These are phyloP conservation scores for Groenewaldozyma auringiensis DNA, from an alignment of 1,139 yeast species.

Conservation along the genomic window DNA sequence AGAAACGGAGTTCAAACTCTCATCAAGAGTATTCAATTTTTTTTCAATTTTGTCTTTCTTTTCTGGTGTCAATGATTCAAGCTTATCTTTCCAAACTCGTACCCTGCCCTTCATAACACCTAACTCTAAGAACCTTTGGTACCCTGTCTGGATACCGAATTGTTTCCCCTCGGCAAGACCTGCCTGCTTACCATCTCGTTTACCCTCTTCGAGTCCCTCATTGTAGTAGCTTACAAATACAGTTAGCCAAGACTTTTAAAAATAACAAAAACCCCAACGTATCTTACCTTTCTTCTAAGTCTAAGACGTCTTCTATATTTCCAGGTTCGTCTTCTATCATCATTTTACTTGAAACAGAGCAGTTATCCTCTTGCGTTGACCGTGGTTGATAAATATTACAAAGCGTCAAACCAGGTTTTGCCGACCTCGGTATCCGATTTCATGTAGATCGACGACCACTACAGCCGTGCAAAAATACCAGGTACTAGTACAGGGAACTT, in stretches of 20 bases:
- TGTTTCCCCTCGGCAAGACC: constrained; percentile 68
- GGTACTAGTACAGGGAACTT: too few species aligned
- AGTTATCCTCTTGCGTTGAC: too few species aligned
- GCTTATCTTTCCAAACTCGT: constrained; percentile 29
- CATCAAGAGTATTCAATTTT: constrained; percentile 16
- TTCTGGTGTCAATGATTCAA: constrained; percentile 4
- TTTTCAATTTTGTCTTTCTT: constrained; percentile 1
- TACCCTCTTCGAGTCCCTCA: constrained; percentile 51
- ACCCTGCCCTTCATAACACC: constrained; percentile 58
- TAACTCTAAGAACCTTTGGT: constrained; percentile 54
- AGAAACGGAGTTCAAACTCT: constrained; percentile 22
- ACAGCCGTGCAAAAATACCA: too few species aligned
- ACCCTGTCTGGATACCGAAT: constrained; percentile 73
- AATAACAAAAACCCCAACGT: neutral
- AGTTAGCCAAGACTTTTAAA: neutral
- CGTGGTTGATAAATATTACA: too few species aligned
- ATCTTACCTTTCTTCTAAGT: constrained; percentile 42
- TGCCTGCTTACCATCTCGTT: constrained; percentile 41
- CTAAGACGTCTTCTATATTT: constrained; percentile 39
- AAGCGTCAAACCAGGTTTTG: too few species aligned
- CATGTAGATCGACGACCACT: too few species aligned
- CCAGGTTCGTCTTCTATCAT: neutral
- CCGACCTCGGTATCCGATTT: too few species aligned
- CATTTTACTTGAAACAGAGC: too few species aligned
- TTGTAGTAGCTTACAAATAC: constrained; percentile 39